Evolutionary conservation across 306 rosid genomes (phyloP), one percentile per base, ranked within the genome.

Genomic region (Crotalaria pallida): DNA sequence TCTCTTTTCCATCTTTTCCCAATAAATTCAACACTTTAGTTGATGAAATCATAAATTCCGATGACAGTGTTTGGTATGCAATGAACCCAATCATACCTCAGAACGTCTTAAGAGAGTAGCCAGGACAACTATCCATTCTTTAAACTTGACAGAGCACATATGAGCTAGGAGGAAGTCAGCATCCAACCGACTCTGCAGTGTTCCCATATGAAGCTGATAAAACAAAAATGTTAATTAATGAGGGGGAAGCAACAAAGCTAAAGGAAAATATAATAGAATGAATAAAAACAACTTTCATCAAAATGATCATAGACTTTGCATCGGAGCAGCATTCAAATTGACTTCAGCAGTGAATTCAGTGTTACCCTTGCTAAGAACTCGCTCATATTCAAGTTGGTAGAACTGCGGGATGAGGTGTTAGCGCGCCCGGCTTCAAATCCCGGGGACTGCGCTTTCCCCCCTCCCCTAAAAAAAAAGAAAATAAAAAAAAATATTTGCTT

Each of bases 41-140:
- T 61, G 31, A 21, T 59, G 26, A 66, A 21, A 38, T 53, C 56
- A 66, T 21, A 43, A 81, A 26, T 72, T 58, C 58, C 74, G 65
- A 66, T 56, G 47, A 27, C 24, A 7, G 38, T 44, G 40, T 65
- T 38, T 31, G 12, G 58, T 15, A 49, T 50, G 56, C 41, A 50
- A 73, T 33, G 50, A 71, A 81, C 38, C 47, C 48, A 70, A 52
- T 48, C 75, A 44, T 85, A 91, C 97, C 94, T 94, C 97, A 7
- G 96, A 84, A 22, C 92, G 92, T 66, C 99, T 86, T 68, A 94
- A 80, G 34, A 94, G 96, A 31, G 99, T 94, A 19, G 97, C 99
- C 60, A 91, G 82, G 71, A 91, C 99, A 68, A 91, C 99, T 80
- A 94, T 94, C 99, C 99, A 94, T 82, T 94, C 97, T 83, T 91